Percentiles rank a stretch among this genome's conserved stretches.
Conservation (phyloP, 2,329 filamentous ascomycete genomes). For the Scorias spongiosa region DNA sequence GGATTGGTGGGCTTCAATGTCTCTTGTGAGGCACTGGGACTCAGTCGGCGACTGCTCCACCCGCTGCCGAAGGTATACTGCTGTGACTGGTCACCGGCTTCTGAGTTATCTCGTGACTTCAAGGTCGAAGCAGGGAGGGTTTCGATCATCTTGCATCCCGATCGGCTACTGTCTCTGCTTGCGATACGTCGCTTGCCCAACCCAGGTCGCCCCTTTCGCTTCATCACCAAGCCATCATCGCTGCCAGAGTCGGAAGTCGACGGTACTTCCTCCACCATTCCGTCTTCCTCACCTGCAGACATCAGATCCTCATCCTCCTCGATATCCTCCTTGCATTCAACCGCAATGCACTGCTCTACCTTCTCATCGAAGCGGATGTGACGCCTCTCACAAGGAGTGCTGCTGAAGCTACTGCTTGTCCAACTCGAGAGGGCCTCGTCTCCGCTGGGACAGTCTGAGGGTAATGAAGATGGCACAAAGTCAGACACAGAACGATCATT, state of each 20-base stretch:
- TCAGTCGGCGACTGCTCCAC: slow-evolving; percentile 29
- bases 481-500: slow-evolving; percentile 51
- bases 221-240: slow-evolving; percentile 66
- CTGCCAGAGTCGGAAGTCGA: slow-evolving; percentile 33
- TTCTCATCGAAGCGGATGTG: slow-evolving; percentile 96
- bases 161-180: slow-evolving; percentile 33
- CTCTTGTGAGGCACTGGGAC: slow-evolving; percentile 68
- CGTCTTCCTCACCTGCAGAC: slow-evolving; percentile 28
- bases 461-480: slow-evolving; percentile 47
- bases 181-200: slow-evolving; percentile 29
- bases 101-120: slow-evolving; percentile 67
- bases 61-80: slow-evolving; percentile 30
- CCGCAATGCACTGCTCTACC: slow-evolving; percentile 88
- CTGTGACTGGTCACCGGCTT: slow-evolving; percentile 34
- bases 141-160: slow-evolving; percentile 63
- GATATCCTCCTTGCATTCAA: slow-evolving; percentile 71
- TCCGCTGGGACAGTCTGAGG: slow-evolving; percentile 44
- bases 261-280: slow-evolving; percentile 5
- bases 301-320: slow-evolving; percentile 41
- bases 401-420: slow-evolving; percentile 27
- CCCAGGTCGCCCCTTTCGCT: slow-evolving; percentile 38
- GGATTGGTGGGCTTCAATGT: slow-evolving; percentile 58
- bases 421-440: slow-evolving; percentile 45
- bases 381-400: slow-evolving; percentile 50
- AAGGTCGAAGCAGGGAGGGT: slow-evolving; percentile 76